Percentiles rank a stretch among this genome's conserved stretches.
Evolutionary conservation across 805 yeast genomes (phyloP).

Genomic region (Suhomyces sp.): DNA sequence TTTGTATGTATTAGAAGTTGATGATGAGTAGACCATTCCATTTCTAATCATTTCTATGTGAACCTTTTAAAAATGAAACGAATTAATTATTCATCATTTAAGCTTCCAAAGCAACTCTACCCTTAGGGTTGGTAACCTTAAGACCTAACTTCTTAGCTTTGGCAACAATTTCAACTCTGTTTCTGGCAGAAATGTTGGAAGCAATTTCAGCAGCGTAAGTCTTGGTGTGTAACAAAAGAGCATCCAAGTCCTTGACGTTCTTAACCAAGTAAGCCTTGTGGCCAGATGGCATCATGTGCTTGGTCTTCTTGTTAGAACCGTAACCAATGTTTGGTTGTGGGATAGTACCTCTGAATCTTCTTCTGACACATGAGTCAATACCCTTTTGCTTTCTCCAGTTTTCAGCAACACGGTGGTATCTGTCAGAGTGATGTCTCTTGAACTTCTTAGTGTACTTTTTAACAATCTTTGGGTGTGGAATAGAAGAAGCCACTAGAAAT

Average conservation of each 20-base stretch:
- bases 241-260: slow-evolving; percentile 91
- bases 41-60: neutral
- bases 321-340: slow-evolving; percentile 99
- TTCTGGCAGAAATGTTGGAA: slow-evolving; percentile 96
- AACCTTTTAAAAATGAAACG: neutral
- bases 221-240: slow-evolving; percentile 94
- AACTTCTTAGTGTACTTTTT: slow-evolving; percentile 98
- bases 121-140: slow-evolving; percentile 99
- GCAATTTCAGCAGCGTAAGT: slow-evolving; percentile 99
- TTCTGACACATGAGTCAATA: slow-evolving; percentile 99
- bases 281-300: slow-evolving; percentile 93
- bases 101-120: slow-evolving; percentile 97
- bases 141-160: slow-evolving; percentile 98
- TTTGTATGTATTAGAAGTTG: slow-evolving; percentile 6
- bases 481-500: slow-evolving; percentile 82
- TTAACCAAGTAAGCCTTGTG: slow-evolving; percentile 95
- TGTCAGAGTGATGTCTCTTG: slow-evolving; percentile 99
- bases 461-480: slow-evolving; percentile 99
- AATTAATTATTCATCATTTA: slow-evolving; percentile 37
- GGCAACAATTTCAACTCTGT: slow-evolving; percentile 94
- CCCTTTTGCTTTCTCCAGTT: slow-evolving; percentile 99
- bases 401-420: slow-evolving; percentile 97
- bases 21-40: neutral
- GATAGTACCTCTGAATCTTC: slow-evolving; percentile 99
- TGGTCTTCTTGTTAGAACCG: slow-evolving; percentile 99